A percentile compares a stretch with the other conserved stretches of the same genome.
Evolutionary conservation across 179 eudicot species (phyloP).

Genomic region (Actinidia arguta): DNA sequence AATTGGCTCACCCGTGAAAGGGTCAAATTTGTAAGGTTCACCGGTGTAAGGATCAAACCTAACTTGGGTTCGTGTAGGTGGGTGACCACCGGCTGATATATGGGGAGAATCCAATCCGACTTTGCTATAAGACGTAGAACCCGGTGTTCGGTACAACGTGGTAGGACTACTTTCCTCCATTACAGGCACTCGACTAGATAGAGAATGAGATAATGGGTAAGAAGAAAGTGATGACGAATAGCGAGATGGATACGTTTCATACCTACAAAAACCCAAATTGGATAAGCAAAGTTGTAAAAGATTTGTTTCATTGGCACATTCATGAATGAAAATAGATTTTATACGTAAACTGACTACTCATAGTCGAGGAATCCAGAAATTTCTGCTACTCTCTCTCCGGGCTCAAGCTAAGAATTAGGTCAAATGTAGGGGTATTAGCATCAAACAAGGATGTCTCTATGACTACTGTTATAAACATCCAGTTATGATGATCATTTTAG

Average conservation of each 20-base stretch:
- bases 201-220: slow-evolving; percentile 29
- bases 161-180: slow-evolving; percentile 40
- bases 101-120: slow-evolving; percentile 31
- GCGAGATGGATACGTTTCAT: slow-evolving; percentile 44
- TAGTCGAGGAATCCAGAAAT: too few relatives aligned
- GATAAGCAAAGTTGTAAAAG: background rate
- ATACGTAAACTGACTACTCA: too few relatives aligned
- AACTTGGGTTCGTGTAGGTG: slow-evolving; percentile 48
- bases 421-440: too few relatives aligned
- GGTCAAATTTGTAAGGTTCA: slow-evolving; percentile 82
- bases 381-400: too few relatives aligned
- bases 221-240: slow-evolving; percentile 39
- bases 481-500: too few relatives aligned
- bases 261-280: slow-evolving; percentile 39
- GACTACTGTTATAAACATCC: too few relatives aligned
- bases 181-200: slow-evolving; percentile 40
- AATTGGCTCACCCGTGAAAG: slow-evolving; percentile 85
- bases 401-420: too few relatives aligned
- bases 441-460: too few relatives aligned
- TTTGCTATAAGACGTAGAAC: slow-evolving; percentile 28
- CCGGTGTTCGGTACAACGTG: slow-evolving; percentile 29
- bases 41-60: slow-evolving; percentile 83
- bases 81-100: slow-evolving; percentile 32
- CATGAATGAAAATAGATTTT: background rate
- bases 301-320: background rate